Evolutionary conservation across 2,329 filamentous ascomycete genomes (phyloP), one percentile per base, ranked within the genome.

Genomic region (Fusarium succisae): DNA sequence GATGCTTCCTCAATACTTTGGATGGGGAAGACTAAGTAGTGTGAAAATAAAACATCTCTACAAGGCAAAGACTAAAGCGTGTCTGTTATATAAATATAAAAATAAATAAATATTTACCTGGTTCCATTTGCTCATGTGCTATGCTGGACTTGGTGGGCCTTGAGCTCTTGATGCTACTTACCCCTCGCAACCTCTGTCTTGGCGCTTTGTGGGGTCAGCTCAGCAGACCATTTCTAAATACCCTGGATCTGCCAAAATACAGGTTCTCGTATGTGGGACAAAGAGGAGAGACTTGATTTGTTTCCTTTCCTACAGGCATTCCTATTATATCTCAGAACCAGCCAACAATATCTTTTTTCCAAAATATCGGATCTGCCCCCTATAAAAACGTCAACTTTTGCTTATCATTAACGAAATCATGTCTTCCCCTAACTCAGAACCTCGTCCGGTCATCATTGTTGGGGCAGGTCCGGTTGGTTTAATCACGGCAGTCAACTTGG

Each of bases 1-100:
- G 1, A 22, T 22, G 9, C 26, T n/a, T 3, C 15, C 4, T n/a
- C 14, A 3, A 2, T 15, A 3, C 7, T 15, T 1, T 35, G 14
- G 1, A 35, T 35, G 14, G 32, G 7, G 6, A 35, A 35, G 14
- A 35, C 32, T 15, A 15, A 35, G 32, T 35, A 35, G 2, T 15
- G 14, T 3, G 7, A 35, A 8, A 35, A 35, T 35, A 35, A 35
- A 35, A 35, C 6, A 15, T 35, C 32, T 35, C 3, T 35, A 35
- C 32, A 35, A 35, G 32, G 32, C 6, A 35, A 15, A 35, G 32
- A 35, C 32, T 35, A 35, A 35, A 35, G 6, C 13, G 13, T 35
- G 32, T 8, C 14, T 35, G 14, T 35, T 35, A 15, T 35, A 35
- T 8, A 8, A 35, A 35, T 35, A 8, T 35, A 0, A 9, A 24